phyloP scores from a whole-genome alignment of 805 yeast genomes.

The Lipomyces orientalis region DNA sequence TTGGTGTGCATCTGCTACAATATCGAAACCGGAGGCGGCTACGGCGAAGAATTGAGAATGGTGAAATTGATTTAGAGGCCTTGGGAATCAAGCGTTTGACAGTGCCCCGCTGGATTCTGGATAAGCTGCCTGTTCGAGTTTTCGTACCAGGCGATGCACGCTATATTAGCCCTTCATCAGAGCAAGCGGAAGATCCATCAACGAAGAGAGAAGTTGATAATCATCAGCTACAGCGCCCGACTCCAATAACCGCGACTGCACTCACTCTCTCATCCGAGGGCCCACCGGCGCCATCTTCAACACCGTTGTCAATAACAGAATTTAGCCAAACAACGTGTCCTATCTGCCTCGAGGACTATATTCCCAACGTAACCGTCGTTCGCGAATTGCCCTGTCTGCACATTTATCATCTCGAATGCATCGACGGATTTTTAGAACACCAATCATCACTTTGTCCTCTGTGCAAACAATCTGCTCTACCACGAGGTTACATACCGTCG shows the following conservation, averaged over 20 bases:
- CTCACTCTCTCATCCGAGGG: background rate
- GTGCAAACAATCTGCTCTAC: constrained; percentile 50
- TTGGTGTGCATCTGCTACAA: constrained; percentile 25
- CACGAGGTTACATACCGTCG: constrained; percentile 34
- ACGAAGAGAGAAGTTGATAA: background rate
- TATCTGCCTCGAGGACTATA: constrained; percentile 74
- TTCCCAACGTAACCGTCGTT: constrained; percentile 56
- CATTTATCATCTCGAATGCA: constrained; percentile 76
- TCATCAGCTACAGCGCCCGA: background rate
- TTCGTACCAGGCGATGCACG: constrained; percentile 33
- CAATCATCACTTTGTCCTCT: constrained; percentile 81
- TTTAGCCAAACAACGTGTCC: constrained; percentile 56
- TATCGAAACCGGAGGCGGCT: constrained; percentile 25
- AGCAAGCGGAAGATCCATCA: constrained; percentile 3
- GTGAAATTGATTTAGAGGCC: constrained; percentile 33
- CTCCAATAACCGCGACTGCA: background rate
- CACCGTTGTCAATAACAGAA: constrained; percentile 4
- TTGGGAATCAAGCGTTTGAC: constrained; percentile 35
- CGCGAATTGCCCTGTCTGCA: constrained; percentile 82
- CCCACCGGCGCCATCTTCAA: constrained; percentile 4
- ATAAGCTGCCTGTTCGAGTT: constrained; percentile 26
- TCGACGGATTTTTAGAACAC: constrained; percentile 79
- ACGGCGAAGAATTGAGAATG: constrained; percentile 30
- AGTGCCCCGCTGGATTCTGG: constrained; percentile 33
- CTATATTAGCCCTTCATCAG: background rate